These are phyloP conservation scores for Saccharomyces pastorianus DNA, from an alignment of 1,139 yeast genomes.

Conservation along the genomic window DNA sequence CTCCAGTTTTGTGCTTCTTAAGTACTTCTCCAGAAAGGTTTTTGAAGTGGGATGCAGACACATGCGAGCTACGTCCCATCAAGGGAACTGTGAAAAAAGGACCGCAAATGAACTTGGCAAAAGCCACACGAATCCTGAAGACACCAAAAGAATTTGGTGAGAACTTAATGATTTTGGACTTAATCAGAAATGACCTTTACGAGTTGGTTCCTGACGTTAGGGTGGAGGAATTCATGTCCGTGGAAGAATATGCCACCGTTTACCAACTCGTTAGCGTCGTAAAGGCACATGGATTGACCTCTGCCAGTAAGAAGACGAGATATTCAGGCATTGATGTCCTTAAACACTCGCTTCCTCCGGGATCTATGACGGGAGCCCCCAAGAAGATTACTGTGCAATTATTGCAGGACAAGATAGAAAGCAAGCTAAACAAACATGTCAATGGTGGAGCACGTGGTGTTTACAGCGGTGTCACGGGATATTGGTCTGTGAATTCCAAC, in stretches of 20 bases:
- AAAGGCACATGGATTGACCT: slow-evolving; percentile 44
- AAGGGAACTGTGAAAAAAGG: slow-evolving; percentile 86
- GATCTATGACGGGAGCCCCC: slow-evolving; percentile 99
- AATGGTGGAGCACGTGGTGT: slow-evolving; percentile 57
- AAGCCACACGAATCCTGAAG: slow-evolving; percentile 58
- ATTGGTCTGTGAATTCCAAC: slow-evolving; percentile 81
- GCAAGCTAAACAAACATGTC: slow-evolving; percentile 34
- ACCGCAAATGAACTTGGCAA: slow-evolving; percentile 41
- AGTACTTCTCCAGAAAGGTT: slow-evolving; percentile 95
- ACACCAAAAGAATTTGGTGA: slow-evolving; percentile 95
- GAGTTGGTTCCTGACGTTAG: slow-evolving; percentile 58
- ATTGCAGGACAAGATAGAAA: slow-evolving; percentile 41
- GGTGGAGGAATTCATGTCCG: slow-evolving; percentile 76
- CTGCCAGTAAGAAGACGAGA: slow-evolving; percentile 13
- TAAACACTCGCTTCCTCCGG: slow-evolving; percentile 82
- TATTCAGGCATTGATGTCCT: slow-evolving; percentile 74
- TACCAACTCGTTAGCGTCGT: slow-evolving; percentile 89
- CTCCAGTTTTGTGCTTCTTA: slow-evolving; percentile 41
- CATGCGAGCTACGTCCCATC: slow-evolving; percentile 82
- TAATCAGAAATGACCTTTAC: slow-evolving; percentile 85
- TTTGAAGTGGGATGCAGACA: slow-evolving; percentile 58
- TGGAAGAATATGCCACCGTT: slow-evolving; percentile 88
- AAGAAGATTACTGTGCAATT: slow-evolving; percentile 86
- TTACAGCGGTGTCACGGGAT: slow-evolving; percentile 92
- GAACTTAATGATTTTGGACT: slow-evolving; percentile 91